These are phyloP conservation scores for Naganishia sp. DNA, from an alignment of 1,284 basidiomycete genomes.

Conservation along the genomic window DNA sequence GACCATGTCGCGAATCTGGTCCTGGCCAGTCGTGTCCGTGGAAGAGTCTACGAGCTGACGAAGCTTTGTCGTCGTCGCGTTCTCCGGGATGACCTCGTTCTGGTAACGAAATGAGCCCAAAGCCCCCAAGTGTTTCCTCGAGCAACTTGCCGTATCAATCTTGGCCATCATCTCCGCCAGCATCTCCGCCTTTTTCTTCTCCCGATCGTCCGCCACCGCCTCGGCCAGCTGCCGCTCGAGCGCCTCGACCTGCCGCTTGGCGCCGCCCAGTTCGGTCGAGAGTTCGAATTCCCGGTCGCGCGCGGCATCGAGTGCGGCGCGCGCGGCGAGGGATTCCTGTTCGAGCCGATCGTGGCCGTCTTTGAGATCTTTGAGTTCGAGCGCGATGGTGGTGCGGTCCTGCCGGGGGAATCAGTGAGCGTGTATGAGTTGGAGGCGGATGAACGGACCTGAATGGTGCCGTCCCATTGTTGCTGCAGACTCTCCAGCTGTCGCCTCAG, in stretches of 20 bases:
- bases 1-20: slow-evolving; percentile 70
- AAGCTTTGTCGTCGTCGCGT: slow-evolving; percentile 43
- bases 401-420: slow-evolving; percentile 43
- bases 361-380: slow-evolving; percentile 83
- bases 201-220: slow-evolving; percentile 95
- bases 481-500: slow-evolving; percentile 73
- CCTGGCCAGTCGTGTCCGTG: slow-evolving; percentile 58
- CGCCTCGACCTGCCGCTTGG: slow-evolving; percentile 76
- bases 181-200: slow-evolving; percentile 98
- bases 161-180: slow-evolving; percentile 99
- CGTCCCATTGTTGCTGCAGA: slow-evolving; percentile 85
- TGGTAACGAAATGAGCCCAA: background rate
- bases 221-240: slow-evolving; percentile 76
- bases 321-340: slow-evolving; percentile 92
- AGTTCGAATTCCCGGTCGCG: slow-evolving; percentile 93
- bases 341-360: slow-evolving; percentile 88
- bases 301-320: slow-evolving; percentile 92
- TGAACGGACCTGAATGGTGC: slow-evolving; percentile 66
- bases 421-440: background rate
- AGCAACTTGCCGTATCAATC: slow-evolving; percentile 76
- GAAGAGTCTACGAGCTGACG: slow-evolving; percentile 47
- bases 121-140: background rate
- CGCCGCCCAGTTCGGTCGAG: slow-evolving; percentile 83
- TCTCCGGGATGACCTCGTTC: slow-evolving; percentile 60
- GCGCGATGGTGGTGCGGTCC: slow-evolving; percentile 85